phyloP scores from a whole-genome alignment of 2,329 filamentous ascomycete species.

The Emmonsiellopsis sp. region DNA sequence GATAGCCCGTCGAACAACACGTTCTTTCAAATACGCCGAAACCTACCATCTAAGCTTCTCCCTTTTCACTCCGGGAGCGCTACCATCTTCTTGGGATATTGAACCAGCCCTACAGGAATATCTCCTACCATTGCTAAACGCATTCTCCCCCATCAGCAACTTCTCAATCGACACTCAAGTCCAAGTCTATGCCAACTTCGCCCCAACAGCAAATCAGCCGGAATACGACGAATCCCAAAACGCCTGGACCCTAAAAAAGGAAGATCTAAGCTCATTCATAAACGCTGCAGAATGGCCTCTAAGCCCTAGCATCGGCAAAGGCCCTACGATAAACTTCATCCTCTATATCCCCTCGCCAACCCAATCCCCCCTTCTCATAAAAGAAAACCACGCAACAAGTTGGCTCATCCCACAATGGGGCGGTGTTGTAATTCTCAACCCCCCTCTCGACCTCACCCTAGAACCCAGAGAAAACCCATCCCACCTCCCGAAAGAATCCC shows the following conservation, averaged over 20 bases:
- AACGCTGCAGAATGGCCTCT: constrained; percentile 97
- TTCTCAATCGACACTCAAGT: constrained; percentile 96
- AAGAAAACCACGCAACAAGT: constrained; percentile 55
- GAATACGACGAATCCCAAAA: constrained; percentile 44
- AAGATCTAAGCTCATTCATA: constrained; percentile 87
- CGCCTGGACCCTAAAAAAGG: constrained; percentile 63
- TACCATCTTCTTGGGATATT: constrained; percentile 85
- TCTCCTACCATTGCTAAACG: constrained; percentile 69
- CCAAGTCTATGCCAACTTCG: constrained; percentile 73
- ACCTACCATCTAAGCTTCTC: constrained; percentile 96
- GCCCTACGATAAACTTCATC: constrained; percentile 93
- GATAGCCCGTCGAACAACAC: constrained; percentile 61
- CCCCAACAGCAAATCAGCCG: constrained; percentile 51
- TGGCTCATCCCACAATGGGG: constrained; percentile 98
- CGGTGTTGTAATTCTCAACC: constrained; percentile 60
- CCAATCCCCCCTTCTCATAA: constrained; percentile 51
- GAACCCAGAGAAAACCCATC: constrained; percentile 23
- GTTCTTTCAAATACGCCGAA: constrained; percentile 81
- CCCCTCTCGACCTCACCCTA: constrained; percentile 20
- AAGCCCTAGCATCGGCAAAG: constrained; percentile 83
- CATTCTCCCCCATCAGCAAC: constrained; percentile 75
- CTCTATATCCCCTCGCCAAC: constrained; percentile 71
- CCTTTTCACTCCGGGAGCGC: constrained; percentile 69
- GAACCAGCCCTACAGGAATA: constrained; percentile 71
- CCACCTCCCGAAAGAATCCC: constrained; percentile 53